Base-by-base conservation (phyloP, 2,329 filamentous ascomycete species). In the Penicillium oxalicum region DNA sequence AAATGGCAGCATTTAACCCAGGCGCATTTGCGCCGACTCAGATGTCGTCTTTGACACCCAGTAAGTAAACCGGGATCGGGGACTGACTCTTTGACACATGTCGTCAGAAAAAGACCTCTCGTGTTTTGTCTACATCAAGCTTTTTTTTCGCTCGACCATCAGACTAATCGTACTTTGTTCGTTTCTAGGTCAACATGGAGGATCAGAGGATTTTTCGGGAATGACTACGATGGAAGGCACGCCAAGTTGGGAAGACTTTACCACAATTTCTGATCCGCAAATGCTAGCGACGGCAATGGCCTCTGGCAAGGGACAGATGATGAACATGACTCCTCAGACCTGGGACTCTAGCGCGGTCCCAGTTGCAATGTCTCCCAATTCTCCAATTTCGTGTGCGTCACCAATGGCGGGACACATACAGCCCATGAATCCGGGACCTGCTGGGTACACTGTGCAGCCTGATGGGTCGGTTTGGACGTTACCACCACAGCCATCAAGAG, bases 401-500 rank as follows among this genome's bases (percentile, higher is more conserved):
- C 62, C 62, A 5, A 62, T 67, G 32, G 57, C 65, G 12, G 63
- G 55, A 12, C 67, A 68, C 43, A 44, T 59, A 12, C 67, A 66
- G 32, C 55, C 64, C 2, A 60, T 69, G 47, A 58, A 54, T 40
- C 52, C 63, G 2, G 50, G 56, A 5, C 55, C 61, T 9, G 50
- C 62, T 9, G 29, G 29, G 7, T 70, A 66, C 43, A 46, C 64
- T n/a, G 55, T 70, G 46, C 66, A 67, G 48, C 60, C 64, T 1
- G 67, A 69, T 45, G 65, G 66, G 25, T 61, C 66, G 6, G 59
- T 69, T 29, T 71, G 67, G 67, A 64, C 61, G 43, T 58, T 67
- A 7, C 58, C 62, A 2, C 61, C 56, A 5, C 50, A 54, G 7
- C 59, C 63, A 9, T 45, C 60, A 27, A 59, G 66, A 27, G 59